Evolutionary conservation across 2,329 filamentous ascomycete genomes (phyloP), one percentile per base, ranked within the genome.

Genomic region (Daldinia sp.): DNA sequence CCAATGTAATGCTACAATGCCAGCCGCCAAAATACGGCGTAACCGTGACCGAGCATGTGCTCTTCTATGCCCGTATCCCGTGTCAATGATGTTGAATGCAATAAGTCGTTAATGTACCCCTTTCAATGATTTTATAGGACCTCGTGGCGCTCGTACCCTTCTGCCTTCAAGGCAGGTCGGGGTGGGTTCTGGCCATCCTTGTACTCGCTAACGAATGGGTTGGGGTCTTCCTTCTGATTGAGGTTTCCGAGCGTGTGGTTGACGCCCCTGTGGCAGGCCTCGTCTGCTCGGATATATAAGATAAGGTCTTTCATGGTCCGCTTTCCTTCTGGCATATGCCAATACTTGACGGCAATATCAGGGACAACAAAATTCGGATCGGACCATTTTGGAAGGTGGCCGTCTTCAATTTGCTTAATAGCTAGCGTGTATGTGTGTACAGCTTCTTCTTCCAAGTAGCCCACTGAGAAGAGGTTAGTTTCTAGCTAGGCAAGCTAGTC

Each of bases 371-470:
- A 90, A 6, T 89, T 87, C 1, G 83, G 81, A 68, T 88, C 85
- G 28, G 88, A 84, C 94, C 96, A 99, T 74, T 89, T 89, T 0
- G 94, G 94, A 13, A 98, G 83, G 65, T 89, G 87, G n/a, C 95
- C 95, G 2, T 87, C 86, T 65, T 98, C 94, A 26, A 99, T 87
- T 77, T 98, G 96, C 72, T 89, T 85, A 74, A 98, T 92, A 68
- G 93, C 93, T 56, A 94, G 90, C 0, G 93, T 96, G 83, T 99
- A 99, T 0, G 96, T 99, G 77, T 97, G 88, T 1, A 98, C 95
- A 7, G 96, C 96, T 81, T 99, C 96, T 79, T 99, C 96, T 81
- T 99, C 96, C 12, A 99, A 89, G 75, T 98, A 98, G 1, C 94
- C 96, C 60, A 98, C 94, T 71, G 18, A 33, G 10, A 48, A 10